Evolutionary conservation across 2,329 filamentous ascomycete genomes (phyloP).

Genomic region (Penicillium sp.): DNA sequence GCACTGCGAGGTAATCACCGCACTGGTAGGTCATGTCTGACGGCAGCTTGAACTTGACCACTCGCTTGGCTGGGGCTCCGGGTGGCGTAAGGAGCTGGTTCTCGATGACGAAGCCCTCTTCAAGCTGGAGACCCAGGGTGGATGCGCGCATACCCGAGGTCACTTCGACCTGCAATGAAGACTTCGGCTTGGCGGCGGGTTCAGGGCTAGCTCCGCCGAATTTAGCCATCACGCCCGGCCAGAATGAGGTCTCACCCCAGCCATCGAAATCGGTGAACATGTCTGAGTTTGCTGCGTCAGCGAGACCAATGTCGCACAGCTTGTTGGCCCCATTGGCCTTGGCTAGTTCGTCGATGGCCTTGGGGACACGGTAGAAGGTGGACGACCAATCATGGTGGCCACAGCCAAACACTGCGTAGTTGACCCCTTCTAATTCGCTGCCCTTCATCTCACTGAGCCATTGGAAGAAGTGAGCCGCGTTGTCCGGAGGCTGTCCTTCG

Average conservation of each 20-base stretch:
- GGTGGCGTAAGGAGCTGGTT: slow-evolving; percentile 52
- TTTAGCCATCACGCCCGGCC: slow-evolving; percentile 49
- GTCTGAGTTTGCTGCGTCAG: slow-evolving; percentile 61
- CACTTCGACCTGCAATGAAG: slow-evolving; percentile 47
- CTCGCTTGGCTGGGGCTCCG: slow-evolving; percentile 57
- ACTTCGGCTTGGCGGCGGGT: slow-evolving; percentile 34
- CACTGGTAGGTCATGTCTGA: slow-evolving; percentile 63
- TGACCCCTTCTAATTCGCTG: slow-evolving; percentile 54
- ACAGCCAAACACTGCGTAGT: slow-evolving; percentile 69
- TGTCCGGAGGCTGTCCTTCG: slow-evolving; percentile 71
- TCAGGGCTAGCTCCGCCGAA: slow-evolving; percentile 27
- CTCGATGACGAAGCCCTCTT: slow-evolving; percentile 58
- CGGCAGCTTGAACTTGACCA: slow-evolving; percentile 67
- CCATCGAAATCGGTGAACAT: slow-evolving; percentile 67
- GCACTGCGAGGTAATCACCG: slow-evolving; percentile 72
- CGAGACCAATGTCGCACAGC: slow-evolving; percentile 52
- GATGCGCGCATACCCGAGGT: slow-evolving; percentile 54
- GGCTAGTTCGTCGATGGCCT: slow-evolving; percentile 56
- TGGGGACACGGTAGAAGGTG: slow-evolving; percentile 68
- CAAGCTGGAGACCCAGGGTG: slow-evolving; percentile 61
- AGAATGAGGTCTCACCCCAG: slow-evolving; percentile 62
- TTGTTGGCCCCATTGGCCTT: slow-evolving; percentile 50
- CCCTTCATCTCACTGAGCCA: slow-evolving; percentile 60
- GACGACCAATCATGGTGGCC: slow-evolving; percentile 54
- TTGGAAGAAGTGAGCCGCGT: slow-evolving; percentile 64